Evolutionary conservation across 2,329 filamentous ascomycete genomes (phyloP), one percentile per base, ranked within the genome.

Genomic region (Arthrobotrys megalospora): DNA sequence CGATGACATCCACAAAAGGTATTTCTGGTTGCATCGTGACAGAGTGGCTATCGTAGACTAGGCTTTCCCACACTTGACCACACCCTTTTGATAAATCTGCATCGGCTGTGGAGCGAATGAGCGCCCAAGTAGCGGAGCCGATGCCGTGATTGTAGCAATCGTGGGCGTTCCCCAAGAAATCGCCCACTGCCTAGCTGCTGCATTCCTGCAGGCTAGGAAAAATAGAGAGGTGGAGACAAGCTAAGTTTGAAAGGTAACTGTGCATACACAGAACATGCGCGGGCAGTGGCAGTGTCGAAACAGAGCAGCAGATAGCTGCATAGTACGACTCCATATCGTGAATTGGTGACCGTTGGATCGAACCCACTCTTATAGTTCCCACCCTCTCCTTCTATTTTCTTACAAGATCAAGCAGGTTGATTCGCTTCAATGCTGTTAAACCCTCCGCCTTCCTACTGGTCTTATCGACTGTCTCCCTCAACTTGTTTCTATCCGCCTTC

Each of bases 161-260:
- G 47, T 14, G 28, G 48, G 21, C 19, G 14, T 71, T 19, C 52
- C 58, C 45, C 41, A 50, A 32, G 34, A 65, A 68, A 66, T 73
- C 63, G 60, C 73, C 72, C 65, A 70, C 63, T 50, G 72, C 60
- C 65, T 66, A 66, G 60, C 72, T 71, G 36, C 16, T 28, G 60
- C 66, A 70, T 71, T 77, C 66, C 73, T 77, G 73, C 73, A 67
- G 47, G 52, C 66, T 67, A 72, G 63, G 50, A 77, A 66, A 71
- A 71, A 72, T 58, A 68, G 63, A 53, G 45, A 63, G 47, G 63
- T 75, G 70, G 62, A 50, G 75, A 77, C 55, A 72, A 72, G 68
- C 67, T 68, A 78, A 52, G 66, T 28, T 66, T 47, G 34, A 66
- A 65, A 28, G 48, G 48, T 60, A 65, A 77, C 60, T 32, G 60